Base-by-base conservation (phyloP, 768 basidiomycete genomes). In the Boletus subparvulus region DNA sequence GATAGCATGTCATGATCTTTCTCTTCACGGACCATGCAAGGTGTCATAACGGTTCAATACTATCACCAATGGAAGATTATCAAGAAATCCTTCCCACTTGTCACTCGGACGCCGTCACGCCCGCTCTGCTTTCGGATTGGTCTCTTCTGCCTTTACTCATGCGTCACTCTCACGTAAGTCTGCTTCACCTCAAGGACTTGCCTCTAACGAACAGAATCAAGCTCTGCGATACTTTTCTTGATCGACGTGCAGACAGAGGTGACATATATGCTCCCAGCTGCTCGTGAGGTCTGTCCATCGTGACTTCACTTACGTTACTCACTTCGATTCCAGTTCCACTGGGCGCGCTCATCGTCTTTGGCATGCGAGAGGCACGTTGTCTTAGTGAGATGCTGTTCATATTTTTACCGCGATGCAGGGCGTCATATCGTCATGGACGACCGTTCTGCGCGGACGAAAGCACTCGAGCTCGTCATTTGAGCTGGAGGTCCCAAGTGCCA, bases 191-290 rank as follows among this genome's bases (percentile, higher is more conserved):
- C 39, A 4, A 12, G 26, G 11, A 39, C 2, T 6, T 56, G 30
- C 21, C 24, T 14, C 45, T 61, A 9, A 61, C 19, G 39, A 49
- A 50, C 32, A 2, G 30, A 47, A 28, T 40, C 37, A 52, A 80
- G 78, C 16, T 73, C 73, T 17, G 74, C 75, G 26, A 64, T 77
- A 51, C 64, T 74, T 19, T 78, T 75, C 61, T 54, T 79, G 50
- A 69, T 71, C 24, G 50, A 63, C n/a, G 21, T 52, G 32, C 51
- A 53, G 36, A 54, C 64, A 19, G 58, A 70, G 4, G 77, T 76
- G 62, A 71, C 77, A 35, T 80, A 78, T 61, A 75, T 84, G 72
- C 67, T 80, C 14, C 78, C 80, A 50, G 83, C 83, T 32, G 72
- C 78, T 14, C 59, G 83, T 84, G 55, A 64, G 80, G 56, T 47